phyloP scores from a whole-genome alignment of 2,329 filamentous ascomycete species.

The Colletotrichum sp. region DNA sequence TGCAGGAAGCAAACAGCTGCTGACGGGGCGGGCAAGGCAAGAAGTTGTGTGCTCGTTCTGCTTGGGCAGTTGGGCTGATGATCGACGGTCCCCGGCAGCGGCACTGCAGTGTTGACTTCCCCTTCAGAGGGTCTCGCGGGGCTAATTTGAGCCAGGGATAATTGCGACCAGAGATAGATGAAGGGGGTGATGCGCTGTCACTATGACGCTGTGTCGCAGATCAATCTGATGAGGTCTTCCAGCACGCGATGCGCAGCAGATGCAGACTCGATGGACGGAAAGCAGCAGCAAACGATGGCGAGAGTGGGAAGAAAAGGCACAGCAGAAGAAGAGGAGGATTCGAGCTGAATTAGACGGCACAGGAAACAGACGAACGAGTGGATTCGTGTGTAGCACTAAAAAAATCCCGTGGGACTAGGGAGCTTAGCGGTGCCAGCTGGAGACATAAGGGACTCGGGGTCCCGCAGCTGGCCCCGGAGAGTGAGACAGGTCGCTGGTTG shows the following conservation, averaged over 20 bases:
- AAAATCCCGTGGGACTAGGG: neutral
- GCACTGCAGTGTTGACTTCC: neutral
- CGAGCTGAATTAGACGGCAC: neutral
- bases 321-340: neutral
- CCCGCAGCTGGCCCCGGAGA: neutral
- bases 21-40: neutral
- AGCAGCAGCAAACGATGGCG: neutral
- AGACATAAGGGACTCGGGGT: neutral
- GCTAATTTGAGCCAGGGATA: conserved; percentile 13
- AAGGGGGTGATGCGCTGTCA: conserved; percentile 18
- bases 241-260: neutral
- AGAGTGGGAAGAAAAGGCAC: neutral
- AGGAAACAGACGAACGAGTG: conserved; percentile 10
- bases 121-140: conserved; percentile 15
- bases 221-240: neutral
- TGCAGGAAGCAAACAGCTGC: neutral
- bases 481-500: neutral
- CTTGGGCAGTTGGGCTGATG: conserved; percentile 8
- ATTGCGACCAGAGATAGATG: conserved; percentile 9
- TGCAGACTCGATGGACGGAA: neutral
- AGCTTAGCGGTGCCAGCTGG: neutral
- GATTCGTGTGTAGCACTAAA: conserved; percentile 1
- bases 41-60: neutral
- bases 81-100: conserved; percentile 8
- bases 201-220: conserved; percentile 10